Conservation (phyloP, 208 protist genomes). For the Balamuthia mandrillaris region DNA sequence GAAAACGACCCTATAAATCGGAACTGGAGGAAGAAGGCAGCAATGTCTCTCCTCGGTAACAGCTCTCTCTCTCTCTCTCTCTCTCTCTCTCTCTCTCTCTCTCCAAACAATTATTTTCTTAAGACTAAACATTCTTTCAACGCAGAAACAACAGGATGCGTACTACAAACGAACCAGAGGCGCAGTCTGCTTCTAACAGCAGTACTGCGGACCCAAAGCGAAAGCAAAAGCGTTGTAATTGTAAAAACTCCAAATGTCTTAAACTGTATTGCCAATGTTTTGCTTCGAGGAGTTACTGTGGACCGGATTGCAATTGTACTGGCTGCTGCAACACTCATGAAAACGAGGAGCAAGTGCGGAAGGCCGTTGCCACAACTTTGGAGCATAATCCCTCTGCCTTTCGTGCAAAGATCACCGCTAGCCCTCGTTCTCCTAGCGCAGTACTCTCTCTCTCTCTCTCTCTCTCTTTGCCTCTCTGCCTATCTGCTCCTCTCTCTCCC, state of each 20-base stretch:
- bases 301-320: slow-evolving; percentile 51
- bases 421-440: not conserved
- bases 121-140: too few species aligned
- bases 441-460: not conserved
- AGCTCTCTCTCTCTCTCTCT: too few species aligned
- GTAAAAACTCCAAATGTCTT: slow-evolving; percentile 57
- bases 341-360: slow-evolving; percentile 42
- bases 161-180: too few species aligned
- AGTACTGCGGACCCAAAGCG: too few species aligned
- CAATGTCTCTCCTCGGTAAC: too few species aligned
- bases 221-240: slow-evolving; percentile 55
- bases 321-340: slow-evolving; percentile 57
- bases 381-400: slow-evolving; percentile 65
- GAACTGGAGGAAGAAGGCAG: too few species aligned
- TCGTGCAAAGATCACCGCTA: slow-evolving; percentile 54
- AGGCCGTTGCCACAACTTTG: slow-evolving; percentile 41
- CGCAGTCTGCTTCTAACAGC: too few species aligned
- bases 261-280: slow-evolving; percentile 69
- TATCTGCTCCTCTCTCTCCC: not conserved
- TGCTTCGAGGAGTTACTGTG: slow-evolving; percentile 46
- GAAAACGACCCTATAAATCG: too few species aligned
- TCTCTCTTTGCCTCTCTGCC: not conserved
- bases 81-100: too few species aligned
- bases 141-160: too few species aligned
- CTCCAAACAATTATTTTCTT: too few species aligned